Conservation (phyloP, 78 protist species). For the Emiliania huxleyi region DNA sequence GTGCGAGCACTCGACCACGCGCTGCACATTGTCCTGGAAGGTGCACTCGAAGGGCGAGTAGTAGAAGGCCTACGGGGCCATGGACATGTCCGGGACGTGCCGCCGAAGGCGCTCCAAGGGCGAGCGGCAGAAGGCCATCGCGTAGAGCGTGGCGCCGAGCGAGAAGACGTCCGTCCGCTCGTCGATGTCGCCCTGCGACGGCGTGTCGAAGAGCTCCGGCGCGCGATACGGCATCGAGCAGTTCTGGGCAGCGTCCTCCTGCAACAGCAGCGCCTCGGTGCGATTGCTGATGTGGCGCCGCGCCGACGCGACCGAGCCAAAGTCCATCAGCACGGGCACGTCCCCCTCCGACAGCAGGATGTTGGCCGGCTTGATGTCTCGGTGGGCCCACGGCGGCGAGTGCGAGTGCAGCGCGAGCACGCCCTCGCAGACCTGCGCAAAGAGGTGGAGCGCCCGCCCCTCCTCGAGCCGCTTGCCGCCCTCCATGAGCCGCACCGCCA, state of each 20-base stretch:
- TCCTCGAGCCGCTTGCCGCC: background rate
- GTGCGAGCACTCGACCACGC: background rate
- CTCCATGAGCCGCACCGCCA: background rate
- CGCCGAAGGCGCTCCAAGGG: conserved; percentile 8
- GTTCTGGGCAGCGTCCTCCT: background rate
- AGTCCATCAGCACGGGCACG: background rate
- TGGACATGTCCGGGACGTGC: background rate
- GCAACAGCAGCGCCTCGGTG: background rate
- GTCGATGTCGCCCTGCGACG: background rate
- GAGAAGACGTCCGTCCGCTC: conserved; percentile 26
- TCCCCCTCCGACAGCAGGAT: background rate
- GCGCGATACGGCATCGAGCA: background rate
- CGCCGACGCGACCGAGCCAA: background rate
- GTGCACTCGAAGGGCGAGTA: conserved; percentile 27
- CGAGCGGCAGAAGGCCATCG: conserved; percentile 9
- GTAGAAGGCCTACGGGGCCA: too few relatives aligned
- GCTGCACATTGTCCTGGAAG: background rate
- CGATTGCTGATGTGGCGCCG: background rate
- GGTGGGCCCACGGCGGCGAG: background rate
- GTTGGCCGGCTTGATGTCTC: conserved; percentile 32
- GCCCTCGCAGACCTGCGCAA: background rate
- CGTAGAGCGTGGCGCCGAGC: conserved; percentile 16
- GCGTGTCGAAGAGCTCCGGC: conserved; percentile 12
- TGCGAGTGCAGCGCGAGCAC: background rate
- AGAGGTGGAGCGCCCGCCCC: background rate